Base-by-base conservation (phyloP, 805 yeast species). In the Yarrowia sp. region DNA sequence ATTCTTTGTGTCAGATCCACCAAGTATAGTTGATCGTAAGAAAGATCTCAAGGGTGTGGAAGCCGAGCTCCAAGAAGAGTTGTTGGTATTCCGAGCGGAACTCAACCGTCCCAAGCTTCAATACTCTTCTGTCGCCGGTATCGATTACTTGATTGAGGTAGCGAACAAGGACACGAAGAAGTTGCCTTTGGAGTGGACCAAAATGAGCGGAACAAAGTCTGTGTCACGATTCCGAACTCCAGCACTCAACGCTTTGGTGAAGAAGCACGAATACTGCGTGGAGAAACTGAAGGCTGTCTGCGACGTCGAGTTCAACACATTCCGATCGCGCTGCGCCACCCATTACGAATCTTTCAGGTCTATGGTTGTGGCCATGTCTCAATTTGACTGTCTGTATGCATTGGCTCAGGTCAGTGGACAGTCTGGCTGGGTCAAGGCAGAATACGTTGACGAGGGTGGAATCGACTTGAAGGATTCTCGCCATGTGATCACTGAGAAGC, bases 161-260 rank as follows among this genome's bases (percentile, higher is more conserved):
- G 77, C 90, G 48, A 85, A 86, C 67, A 75, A 82, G 12, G 83
- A 83, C 48, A 78, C 82, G 1, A 83, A 82, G 46, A 74, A 76
- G 1, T 74, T 92, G 1, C 98, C 98, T 0, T 69, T 77, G 2
- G 85, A 83, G 61, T 93, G 97, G 97, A 76, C 87, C 12, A 88
- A 90, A 69, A 82, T 89, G 28, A 88, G 83, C 69, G 88, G 88
- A 82, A 96, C 52, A 79, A 85, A 71, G 67, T 74, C 85, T 1
- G 86, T 90, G 1, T 83, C 91, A 1, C 77, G 98, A 65, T 92
- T 84, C 73, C 78, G 92, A 66, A 80, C 96, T 0, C 90, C 96
- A 0, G 76, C 74, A 32, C 80, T 86, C 1, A 69, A 78, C 2
- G 75, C 77, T 16, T 75, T 89, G 28, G 80, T 85, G 54, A 84